Base-by-base conservation (phyloP, 306 rosid genomes). In the Rosa multiflora region DNA sequence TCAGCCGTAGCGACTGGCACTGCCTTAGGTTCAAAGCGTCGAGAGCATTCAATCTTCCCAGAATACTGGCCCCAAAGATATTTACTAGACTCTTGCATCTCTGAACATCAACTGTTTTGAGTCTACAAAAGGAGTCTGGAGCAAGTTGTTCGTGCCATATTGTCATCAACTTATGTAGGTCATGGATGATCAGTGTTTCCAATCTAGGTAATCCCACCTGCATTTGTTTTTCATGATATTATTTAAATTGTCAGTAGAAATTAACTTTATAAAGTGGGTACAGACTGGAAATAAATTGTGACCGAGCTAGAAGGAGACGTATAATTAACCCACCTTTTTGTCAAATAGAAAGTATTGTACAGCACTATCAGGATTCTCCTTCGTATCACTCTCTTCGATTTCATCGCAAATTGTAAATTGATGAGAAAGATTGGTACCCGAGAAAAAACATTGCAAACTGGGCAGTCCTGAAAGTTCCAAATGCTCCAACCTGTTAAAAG, bases 1-100 rank as follows among this genome's bases (percentile, higher is more conserved):
- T 40, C 14, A 15, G 21, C 49, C 47, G 61, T 23, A 76, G 3
- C 1, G 15, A 35, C 10, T 11, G 13, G 26, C 79, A 76, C 9
- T 2, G 0, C 0, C 3, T 6, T n/a, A 75, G 23, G 1, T 6
- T 11, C 14, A 75, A 4, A 0, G 46, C 6, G 1, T 6, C 5
- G 0, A 37, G 13, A 64, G 23, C 70, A 5, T 47, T 21, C 61
- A 71, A 23, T 13, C 75, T 47, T 23, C n/a, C 15, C 2, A 71
- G 8, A 7, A 26, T 70, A 70, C 12, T 8, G 8, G 58, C 43
- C 12, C 1, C 43, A 26, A 71, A 51, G n/a, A 71, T 23, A 26
- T 26, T 29, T 48, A 13, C 29, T 48, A 71, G 12, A 71, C 5
- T 48, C 0, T 14, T 0, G 75, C 75, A 47, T 12, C 40, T 6